Evolutionary conservation across 2,329 filamentous ascomycete genomes (phyloP).

Genomic region (Alternaria brassicicola): DNA sequence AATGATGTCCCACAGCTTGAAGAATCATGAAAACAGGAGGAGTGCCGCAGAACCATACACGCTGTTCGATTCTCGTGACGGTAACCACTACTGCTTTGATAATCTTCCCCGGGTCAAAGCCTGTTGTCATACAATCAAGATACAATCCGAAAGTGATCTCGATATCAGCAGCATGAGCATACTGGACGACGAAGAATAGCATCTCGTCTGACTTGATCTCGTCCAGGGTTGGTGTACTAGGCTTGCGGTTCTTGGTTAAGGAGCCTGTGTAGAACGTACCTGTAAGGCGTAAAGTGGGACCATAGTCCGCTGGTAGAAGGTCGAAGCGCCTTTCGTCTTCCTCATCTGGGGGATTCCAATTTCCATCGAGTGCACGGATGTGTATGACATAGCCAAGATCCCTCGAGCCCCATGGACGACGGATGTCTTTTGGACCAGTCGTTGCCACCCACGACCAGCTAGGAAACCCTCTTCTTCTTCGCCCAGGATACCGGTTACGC

Average conservation of each 20-base stretch:
- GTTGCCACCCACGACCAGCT: neutral
- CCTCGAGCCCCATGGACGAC: accelerated
- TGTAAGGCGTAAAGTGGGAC: neutral
- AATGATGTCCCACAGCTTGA: neutral
- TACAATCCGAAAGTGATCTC: neutral
- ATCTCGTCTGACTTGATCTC: neutral
- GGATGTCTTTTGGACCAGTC: neutral
- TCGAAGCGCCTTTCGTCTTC: neutral
- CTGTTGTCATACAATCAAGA: neutral
- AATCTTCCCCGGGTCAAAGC: accelerated
- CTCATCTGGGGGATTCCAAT: neutral
- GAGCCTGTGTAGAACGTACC: neutral
- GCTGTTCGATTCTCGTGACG: neutral
- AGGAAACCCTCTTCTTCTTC: neutral
- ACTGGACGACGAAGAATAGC: neutral
- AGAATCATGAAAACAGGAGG: neutral
- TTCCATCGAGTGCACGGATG: neutral
- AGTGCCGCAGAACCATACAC: neutral
- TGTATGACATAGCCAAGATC: neutral
- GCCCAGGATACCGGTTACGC: accelerated
- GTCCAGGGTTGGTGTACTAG: too few relatives aligned
- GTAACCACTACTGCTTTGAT: neutral
- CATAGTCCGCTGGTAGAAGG: neutral
- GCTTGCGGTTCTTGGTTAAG: neutral
- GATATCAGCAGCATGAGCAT: neutral